Evolutionary conservation across 2,329 filamentous ascomycete genomes (phyloP).

Genomic region (Capronia americana): DNA sequence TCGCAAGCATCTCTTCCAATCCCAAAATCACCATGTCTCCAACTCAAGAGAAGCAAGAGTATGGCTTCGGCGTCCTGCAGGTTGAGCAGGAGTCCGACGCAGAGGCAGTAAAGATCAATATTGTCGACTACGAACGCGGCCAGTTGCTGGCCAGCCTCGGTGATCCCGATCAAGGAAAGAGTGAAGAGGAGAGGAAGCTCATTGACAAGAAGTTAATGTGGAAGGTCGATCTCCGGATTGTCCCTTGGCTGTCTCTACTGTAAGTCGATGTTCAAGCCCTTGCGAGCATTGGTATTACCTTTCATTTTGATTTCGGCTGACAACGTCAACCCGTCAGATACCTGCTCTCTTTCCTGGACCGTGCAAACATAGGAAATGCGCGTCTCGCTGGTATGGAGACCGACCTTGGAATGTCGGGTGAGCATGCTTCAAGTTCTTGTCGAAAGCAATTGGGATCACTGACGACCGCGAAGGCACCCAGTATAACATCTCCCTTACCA

Average conservation of each 20-base stretch:
- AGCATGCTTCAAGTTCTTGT: slow-evolving; percentile 1
- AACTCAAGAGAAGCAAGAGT: slow-evolving; percentile 4
- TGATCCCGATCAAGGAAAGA: slow-evolving; percentile 69
- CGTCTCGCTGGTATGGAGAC: slow-evolving; percentile 43
- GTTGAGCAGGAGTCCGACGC: neutral
- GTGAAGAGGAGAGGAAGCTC: slow-evolving; percentile 65
- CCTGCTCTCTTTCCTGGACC: slow-evolving; percentile 45
- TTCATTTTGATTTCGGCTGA: too few species aligned
- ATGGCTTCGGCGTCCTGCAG: slow-evolving; percentile 2
- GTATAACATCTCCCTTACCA: slow-evolving; percentile 63
- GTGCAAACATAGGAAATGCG: slow-evolving; percentile 47
- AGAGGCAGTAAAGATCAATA: neutral
- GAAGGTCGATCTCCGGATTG: slow-evolving; percentile 37
- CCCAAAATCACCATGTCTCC: neutral
- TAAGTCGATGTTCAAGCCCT: neutral
- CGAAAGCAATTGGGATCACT: too few species aligned
- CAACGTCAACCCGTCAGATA: slow-evolving; percentile 30
- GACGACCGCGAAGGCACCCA: neutral
- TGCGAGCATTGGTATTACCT: too few species aligned
- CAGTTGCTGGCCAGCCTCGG: neutral
- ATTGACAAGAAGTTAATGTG: slow-evolving; percentile 55
- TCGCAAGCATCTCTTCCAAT: slow-evolving; percentile 4
- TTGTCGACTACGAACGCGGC: slow-evolving; percentile 6
- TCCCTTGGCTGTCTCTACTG: slow-evolving; percentile 36
- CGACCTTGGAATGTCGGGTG: slow-evolving; percentile 40